phyloP scores from a whole-genome alignment of 495 filamentous ascomycete species.

The Lentithecium fluviatile region DNA sequence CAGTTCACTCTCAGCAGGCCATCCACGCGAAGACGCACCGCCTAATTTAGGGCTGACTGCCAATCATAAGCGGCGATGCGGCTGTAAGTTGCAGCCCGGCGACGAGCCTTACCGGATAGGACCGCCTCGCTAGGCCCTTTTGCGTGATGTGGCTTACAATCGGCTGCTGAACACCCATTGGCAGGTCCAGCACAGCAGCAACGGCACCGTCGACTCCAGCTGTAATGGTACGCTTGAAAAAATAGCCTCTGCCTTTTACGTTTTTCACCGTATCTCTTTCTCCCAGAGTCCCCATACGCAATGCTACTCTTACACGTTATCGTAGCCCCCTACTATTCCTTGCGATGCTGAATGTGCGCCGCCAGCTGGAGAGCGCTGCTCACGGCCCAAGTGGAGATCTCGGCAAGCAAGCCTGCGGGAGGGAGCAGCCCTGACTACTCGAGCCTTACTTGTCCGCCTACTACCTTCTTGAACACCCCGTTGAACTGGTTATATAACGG shows the following conservation, averaged over 20 bases:
- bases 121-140: conserved; percentile 11
- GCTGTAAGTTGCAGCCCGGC: conserved; percentile 8
- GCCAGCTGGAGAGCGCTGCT: conserved; percentile 32
- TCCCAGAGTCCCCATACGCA: conserved; percentile 1
- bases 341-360: conserved; percentile 37
- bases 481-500: conserved; percentile 34
- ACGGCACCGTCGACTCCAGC: conserved; percentile 25
- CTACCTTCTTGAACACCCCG: conserved; percentile 31
- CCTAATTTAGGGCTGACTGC: conserved; percentile 26
- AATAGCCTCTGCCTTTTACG: conserved; percentile 18
- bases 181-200: conserved; percentile 28
- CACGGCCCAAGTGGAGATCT: conserved; percentile 32
- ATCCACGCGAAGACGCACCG: conserved; percentile 25
- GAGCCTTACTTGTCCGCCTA: conserved; percentile 23
- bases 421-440: conserved; percentile 31
- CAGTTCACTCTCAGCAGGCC: conserved; percentile 23
- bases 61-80: conserved; percentile 16
- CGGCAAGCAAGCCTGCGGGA: conserved; percentile 31
- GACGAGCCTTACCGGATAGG: conserved; percentile 26
- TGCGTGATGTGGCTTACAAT: conserved; percentile 20
- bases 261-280: background rate
- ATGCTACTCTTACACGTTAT: conserved; percentile 35
- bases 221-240: conserved; percentile 26
- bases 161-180: conserved; percentile 32
- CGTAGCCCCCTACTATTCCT: conserved; percentile 32